Conservation (phyloP, 2,329 filamentous ascomycete genomes). For the Pleurostoma richardsiae region DNA sequence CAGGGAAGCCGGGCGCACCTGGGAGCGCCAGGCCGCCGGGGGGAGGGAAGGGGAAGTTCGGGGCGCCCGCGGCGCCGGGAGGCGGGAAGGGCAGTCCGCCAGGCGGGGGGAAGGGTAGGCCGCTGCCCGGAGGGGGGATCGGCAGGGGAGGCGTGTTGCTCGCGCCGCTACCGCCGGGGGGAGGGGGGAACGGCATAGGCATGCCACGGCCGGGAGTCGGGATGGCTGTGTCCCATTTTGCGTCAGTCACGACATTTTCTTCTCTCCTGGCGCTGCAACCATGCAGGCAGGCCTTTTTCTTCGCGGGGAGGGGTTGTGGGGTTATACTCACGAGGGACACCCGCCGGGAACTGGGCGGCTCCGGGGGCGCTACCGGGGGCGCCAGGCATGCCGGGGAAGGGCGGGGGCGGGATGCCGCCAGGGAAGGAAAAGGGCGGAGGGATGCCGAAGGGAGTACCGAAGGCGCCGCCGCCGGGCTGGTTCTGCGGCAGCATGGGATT, state of each 20-base stretch:
- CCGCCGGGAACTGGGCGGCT: conserved; percentile 7
- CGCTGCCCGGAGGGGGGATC: conserved; percentile 31
- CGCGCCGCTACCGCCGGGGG: conserved; percentile 10
- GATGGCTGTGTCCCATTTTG: too few relatives aligned
- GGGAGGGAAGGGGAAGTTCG: conserved; percentile 43
- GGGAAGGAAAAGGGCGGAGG: conserved; percentile 21
- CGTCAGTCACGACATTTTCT: too few relatives aligned
- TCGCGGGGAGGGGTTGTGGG: conserved; percentile 9
- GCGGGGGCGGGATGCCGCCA: conserved; percentile 19
- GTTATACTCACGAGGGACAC: conserved; percentile 4
- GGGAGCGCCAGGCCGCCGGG: conserved; percentile 29
- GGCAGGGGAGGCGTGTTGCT: conserved; percentile 16
- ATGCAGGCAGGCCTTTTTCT: too few relatives aligned
- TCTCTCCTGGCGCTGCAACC: too few relatives aligned
- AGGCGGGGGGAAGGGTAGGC: conserved; percentile 45
- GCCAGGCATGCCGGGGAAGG: conserved; percentile 14
- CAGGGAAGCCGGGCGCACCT: conserved; percentile 25
- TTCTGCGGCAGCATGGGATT: conserved; percentile 79
- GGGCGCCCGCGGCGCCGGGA: conserved; percentile 24
- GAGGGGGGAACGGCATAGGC: conserved; percentile 27
- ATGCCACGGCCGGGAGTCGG: conserved; percentile 14
- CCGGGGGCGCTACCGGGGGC: conserved; percentile 3
- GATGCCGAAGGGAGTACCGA: conserved; percentile 26
- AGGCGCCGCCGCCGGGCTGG: conserved; percentile 47
- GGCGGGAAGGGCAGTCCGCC: conserved; percentile 25